A percentile compares a stretch with the other conserved stretches of the same genome.
Evolutionary conservation across 2,329 filamentous ascomycete species (phyloP).

Genomic region (Nemania sp.): DNA sequence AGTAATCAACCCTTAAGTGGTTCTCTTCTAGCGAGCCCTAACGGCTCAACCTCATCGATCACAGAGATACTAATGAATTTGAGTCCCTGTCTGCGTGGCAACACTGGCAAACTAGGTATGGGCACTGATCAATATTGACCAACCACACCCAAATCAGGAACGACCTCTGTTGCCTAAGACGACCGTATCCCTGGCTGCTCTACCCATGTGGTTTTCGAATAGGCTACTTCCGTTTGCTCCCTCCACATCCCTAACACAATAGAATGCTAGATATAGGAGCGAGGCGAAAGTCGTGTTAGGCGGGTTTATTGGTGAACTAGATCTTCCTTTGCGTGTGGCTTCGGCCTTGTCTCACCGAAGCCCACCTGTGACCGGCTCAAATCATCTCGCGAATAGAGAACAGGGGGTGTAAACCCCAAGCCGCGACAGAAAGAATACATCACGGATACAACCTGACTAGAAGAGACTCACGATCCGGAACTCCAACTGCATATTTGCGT

Average conservation of each 20-base stretch:
- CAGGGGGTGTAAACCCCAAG: conserved; percentile 5
- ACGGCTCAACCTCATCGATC: conserved; percentile 3
- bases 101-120: neutral
- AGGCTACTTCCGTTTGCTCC: neutral
- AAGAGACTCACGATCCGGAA: neutral
- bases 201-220: neutral
- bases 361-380: neutral
- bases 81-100: conserved; percentile 1
- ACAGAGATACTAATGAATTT: conserved; percentile 5
- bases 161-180: neutral
- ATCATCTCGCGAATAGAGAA: conserved; percentile 2
- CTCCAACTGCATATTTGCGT: conserved; percentile 9
- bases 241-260: neutral
- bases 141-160: neutral
- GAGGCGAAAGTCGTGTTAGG: too few relatives aligned
- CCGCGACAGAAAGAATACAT: neutral
- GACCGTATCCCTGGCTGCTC: conserved; percentile 5
- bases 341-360: neutral
- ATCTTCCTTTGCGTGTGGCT: neutral
- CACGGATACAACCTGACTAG: neutral
- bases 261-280: neutral
- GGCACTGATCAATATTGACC: neutral
- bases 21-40: neutral
- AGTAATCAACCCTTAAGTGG: neutral
- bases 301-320: conserved; percentile 2